Base-by-base conservation (phyloP, 495 filamentous ascomycete genomes). In the Neurospora sp. region DNA sequence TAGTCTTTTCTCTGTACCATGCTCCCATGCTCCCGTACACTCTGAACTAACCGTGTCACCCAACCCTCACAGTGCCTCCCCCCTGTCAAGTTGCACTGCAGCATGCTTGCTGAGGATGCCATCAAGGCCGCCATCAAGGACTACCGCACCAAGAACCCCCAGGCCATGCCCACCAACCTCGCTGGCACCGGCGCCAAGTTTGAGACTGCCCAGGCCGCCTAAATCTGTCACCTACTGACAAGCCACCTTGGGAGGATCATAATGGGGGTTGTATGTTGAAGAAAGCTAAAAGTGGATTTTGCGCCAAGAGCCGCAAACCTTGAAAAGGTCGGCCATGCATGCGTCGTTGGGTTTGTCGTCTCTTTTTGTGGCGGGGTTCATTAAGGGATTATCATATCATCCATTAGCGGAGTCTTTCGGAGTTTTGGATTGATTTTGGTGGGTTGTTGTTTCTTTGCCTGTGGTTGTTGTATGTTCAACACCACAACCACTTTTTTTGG, bases 41-140 rank as follows among this genome's bases (percentile, higher is more conserved):
- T 40, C 14, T 27, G 10, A 61, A 61, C 70, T 74, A 18, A 73
- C 70, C 37, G 40, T 40, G 18, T 20, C 53, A 61, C 53, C 45
- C n/a, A 20, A 9, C 44, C 1, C 44, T 1, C 38, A 4, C 41
- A 79, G 75, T 97, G 96, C 78, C 83, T 96, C 76, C 96, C 96
- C 16, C 96, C 96, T 48, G 96, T 99, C 69, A 99, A 99, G 84
- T 82, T 98, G 39, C 96, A 99, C 84, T 99, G 96, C 88, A 98
- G 94, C 72, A 97, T 99, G 93, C 90, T 99, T 73, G 96, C 96
- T 37, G 96, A 99, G 84, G 95, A 99, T 81, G 96, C 96, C 73
- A 98, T 99, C 88, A 98, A 98, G 84, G 95, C 93, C n/a, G 96
- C 96, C 72, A 98, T 98, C 82, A 91, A 90, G 71, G 95, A 99